Conservation (phyloP, 331 rosid species). For the Dryas integrifolia region DNA sequence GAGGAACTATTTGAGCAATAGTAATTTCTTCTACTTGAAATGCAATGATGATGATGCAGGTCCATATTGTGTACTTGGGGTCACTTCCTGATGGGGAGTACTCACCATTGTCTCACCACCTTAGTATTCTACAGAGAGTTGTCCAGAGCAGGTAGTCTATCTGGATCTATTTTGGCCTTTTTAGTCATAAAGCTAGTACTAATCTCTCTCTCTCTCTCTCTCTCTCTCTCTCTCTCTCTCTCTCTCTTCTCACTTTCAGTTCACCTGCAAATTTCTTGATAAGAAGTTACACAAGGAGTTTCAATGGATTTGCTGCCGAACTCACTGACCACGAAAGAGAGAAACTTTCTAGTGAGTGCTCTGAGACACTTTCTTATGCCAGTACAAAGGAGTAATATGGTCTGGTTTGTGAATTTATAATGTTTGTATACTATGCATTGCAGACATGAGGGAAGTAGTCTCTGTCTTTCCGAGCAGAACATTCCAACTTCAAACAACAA, state of each 20-base stretch:
- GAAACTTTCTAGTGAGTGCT: constrained; percentile 14
- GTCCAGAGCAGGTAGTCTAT: constrained; percentile 10
- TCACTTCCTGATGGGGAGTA: constrained; percentile 5
- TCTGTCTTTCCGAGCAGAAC: constrained; percentile 34
- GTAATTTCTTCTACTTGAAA: background rate
- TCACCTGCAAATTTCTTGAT: background rate
- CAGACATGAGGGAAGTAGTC: constrained; percentile 29
- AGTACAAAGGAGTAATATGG: background rate
- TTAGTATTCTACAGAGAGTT: constrained; percentile 21
- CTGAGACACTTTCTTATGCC: background rate
- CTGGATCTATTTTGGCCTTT: background rate
- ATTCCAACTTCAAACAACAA: constrained; percentile 38
- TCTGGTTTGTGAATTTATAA: background rate
- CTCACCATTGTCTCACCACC: constrained; percentile 28
- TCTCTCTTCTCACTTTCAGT: background rate
- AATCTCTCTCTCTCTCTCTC: too few species aligned
- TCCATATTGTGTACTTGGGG: constrained; percentile 13
- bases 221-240: too few species aligned
- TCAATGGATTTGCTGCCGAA: constrained; percentile 37
- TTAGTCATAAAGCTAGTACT: background rate
- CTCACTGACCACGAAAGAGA: constrained; percentile 25
- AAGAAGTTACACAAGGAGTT: constrained; percentile 33
- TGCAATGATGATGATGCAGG: background rate
- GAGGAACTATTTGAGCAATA: background rate
- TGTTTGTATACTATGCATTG: background rate